Conservation (phyloP, 73 alveolate genomes). For the Paraurostyla sp. region DNA sequence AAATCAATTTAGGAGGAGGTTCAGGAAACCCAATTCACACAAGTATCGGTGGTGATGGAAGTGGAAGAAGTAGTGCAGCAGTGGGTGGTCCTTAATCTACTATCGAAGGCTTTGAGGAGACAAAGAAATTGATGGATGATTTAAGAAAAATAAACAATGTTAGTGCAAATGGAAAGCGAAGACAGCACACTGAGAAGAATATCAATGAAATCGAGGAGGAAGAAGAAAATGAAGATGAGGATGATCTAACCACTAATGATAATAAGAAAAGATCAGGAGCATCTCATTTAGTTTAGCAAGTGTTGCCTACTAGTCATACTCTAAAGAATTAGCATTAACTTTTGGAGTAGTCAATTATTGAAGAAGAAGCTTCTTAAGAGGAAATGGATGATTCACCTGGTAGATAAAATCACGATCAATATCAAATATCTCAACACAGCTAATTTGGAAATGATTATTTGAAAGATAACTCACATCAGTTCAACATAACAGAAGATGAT, state of each 20-base stretch:
- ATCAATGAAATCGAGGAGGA: constrained; percentile 12
- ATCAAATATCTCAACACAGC: background rate
- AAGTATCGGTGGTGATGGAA: background rate
- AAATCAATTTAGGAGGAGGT: background rate
- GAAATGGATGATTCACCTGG: constrained; percentile 50
- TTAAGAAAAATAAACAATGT: constrained; percentile 9
- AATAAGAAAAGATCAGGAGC: background rate
- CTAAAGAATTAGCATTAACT: background rate
- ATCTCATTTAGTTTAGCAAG: background rate
- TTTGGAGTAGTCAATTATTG: constrained; percentile 21
- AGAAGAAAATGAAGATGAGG: constrained; percentile 9
- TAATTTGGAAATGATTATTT: too few relatives aligned
- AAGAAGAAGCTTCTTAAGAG: constrained; percentile 50
- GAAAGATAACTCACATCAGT: background rate
- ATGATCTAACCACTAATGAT: background rate
- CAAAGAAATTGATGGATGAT: background rate
- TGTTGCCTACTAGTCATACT: background rate
- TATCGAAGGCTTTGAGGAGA: background rate
- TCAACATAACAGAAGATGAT: too few relatives aligned
- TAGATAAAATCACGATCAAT: background rate
- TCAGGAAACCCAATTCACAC: background rate
- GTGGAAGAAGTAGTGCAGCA: too few relatives aligned
- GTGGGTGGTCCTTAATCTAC: too few relatives aligned
- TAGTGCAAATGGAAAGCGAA: constrained; percentile 27
- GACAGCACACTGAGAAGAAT: background rate